Base-by-base conservation (phyloP, 371 early-diverging fungal species). In the Zopfochytrium polystomum region DNA sequence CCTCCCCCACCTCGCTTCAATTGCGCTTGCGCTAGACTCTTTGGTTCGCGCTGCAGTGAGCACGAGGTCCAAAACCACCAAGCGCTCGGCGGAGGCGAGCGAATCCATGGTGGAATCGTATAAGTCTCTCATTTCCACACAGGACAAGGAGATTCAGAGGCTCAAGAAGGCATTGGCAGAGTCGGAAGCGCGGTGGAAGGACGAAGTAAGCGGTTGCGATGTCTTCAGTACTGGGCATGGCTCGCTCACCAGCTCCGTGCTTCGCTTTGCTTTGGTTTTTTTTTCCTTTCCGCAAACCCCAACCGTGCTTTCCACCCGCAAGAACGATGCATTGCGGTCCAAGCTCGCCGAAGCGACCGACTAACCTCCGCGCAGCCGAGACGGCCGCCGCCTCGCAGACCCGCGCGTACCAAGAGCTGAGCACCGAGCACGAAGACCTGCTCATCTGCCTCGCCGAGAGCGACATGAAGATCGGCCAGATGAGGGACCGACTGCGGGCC, bases 381-480 rank as follows among this genome's bases (percentile, higher is more conserved):
- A 38, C 38, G 18, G 38, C 38, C 38, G 38, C 18, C 11, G 38
- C 38, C 38, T 7, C 7, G 38, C 38, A 18, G 11, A 18, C 7
- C 38, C 11, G 38, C 38, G 18, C 38, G 38, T 18, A 11, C 38
- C 7, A 7, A 7, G 38, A 38, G 18, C 38, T 38, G 7, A 11
- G 11, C 7, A 18, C 38, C 60, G 95, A 95, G 65, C 91, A 91
- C 62, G 93, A 95, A 62, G 96, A 96, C 66, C 65, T 95, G 52
- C 75, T 95, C 51, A 88, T 93, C 27, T 89, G 86, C 55, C 74
- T 95, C 72, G 94, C 80, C 31, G 93, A 90, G 47, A 90, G 90
- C 73, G 91, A 89, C 63, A 63, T 78, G 29, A 83, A 83, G 56
- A 77, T 81, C 46, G 80, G 84, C 63, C 76, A 79, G 20, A 79